These are phyloP conservation scores for Berberis vulgaris DNA, from an alignment of 164 flowering plant species.

Conservation along the genomic window DNA sequence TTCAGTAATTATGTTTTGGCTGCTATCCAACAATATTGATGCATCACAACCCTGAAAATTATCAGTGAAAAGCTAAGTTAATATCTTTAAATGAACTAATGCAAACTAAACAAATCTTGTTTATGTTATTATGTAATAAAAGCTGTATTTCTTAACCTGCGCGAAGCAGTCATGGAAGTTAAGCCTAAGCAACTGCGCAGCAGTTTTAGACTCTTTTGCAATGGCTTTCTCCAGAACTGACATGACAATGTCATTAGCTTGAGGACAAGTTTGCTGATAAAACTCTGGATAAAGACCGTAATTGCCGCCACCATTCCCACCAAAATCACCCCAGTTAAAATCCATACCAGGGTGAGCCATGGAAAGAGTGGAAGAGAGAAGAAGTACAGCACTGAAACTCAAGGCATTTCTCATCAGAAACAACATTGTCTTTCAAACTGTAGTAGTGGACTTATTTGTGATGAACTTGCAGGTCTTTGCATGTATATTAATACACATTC, in stretches of 20 bases:
- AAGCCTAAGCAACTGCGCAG: conserved; percentile 89
- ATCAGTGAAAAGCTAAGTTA: conserved; percentile 5
- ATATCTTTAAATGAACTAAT: neutral
- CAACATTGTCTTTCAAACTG: conserved; percentile 16
- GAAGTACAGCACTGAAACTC: conserved; percentile 13
- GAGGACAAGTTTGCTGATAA: conserved; percentile 71
- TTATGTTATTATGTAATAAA: neutral
- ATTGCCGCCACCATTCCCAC: conserved; percentile 12
- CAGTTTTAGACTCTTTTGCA: conserved; percentile 58
- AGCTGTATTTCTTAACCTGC: conserved; percentile 42
- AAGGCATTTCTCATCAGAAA: conserved; percentile 13
- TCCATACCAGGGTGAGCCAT: conserved; percentile 41
- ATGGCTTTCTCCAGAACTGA: conserved; percentile 63
- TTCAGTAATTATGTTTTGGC: conserved; percentile 44
- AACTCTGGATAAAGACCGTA: conserved; percentile 44
- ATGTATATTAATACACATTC: neutral
- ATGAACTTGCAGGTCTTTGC: conserved; percentile 2
- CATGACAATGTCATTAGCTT: conserved; percentile 69
- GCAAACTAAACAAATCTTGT: no score
- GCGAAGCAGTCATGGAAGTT: conserved; percentile 96
- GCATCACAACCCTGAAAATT: conserved; percentile 81
- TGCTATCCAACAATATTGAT: conserved; percentile 61
- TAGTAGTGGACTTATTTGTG: neutral
- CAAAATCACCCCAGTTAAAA: conserved; percentile 31
- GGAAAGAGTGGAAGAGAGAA: conserved; percentile 30